These are phyloP conservation scores for Neoarthrinium moseri DNA, from an alignment of 2,329 filamentous ascomycete species.

Conservation along the genomic window DNA sequence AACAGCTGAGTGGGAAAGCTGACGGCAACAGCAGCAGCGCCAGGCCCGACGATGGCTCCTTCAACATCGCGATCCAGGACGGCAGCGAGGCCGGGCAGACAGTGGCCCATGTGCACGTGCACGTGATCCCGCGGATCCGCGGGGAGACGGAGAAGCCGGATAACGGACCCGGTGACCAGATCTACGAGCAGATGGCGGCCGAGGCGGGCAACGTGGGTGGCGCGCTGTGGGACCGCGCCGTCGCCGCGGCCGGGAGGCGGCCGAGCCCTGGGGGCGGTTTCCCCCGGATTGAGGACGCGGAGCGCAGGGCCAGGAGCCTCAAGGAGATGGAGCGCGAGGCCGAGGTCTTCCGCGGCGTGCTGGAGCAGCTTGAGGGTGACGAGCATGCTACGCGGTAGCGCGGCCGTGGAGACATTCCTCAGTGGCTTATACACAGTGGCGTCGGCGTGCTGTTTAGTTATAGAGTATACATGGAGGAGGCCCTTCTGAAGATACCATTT, in stretches of 20 bases:
- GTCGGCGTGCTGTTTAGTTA: too few relatives aligned
- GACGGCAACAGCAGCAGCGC: constrained; percentile 29
- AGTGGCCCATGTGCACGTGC: constrained; percentile 89
- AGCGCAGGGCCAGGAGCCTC: constrained; percentile 63
- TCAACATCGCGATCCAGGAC: constrained; percentile 96
- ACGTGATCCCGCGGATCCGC: constrained; percentile 43
- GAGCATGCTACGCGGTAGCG: too few relatives aligned
- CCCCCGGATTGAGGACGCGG: constrained; percentile 69
- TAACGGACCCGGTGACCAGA: constrained; percentile 29
- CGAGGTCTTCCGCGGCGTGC: constrained; percentile 55
- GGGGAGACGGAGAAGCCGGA: constrained; percentile 25
- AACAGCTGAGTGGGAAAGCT: too few relatives aligned
- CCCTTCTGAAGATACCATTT: too few relatives aligned
- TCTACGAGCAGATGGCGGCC: constrained; percentile 81
- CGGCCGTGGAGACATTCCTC: too few relatives aligned
- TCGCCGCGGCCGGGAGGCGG: constrained; percentile 28
- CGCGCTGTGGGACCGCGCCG: constrained; percentile 57
- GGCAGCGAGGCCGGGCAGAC: constrained; percentile 89
- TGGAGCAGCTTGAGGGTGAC: constrained; percentile 39
- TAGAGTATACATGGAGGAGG: too few relatives aligned
- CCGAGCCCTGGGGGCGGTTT: constrained; percentile 58
- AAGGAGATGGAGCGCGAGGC: constrained; percentile 83
- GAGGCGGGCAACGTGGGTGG: constrained; percentile 82
- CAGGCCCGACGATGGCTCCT: constrained; percentile 60
- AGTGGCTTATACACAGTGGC: too few relatives aligned